phyloP scores from a whole-genome alignment of 2,329 filamentous ascomycete genomes.

The Xylariales sp. region DNA sequence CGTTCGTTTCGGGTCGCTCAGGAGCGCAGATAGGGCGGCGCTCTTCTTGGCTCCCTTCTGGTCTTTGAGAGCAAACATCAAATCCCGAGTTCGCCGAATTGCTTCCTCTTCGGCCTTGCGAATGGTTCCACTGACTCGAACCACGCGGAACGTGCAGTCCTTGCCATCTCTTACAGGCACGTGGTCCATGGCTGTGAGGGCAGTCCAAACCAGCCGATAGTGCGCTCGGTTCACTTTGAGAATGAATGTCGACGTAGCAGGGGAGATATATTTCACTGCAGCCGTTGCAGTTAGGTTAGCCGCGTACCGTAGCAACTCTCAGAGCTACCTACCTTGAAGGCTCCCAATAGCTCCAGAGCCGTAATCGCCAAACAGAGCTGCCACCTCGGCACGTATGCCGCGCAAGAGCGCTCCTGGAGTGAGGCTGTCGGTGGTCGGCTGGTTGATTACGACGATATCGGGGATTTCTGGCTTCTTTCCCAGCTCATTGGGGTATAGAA shows the following conservation, averaged over 20 bases:
- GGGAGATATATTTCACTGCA: constrained; percentile 88
- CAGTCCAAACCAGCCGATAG: constrained; percentile 86
- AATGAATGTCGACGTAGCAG: constrained; percentile 92
- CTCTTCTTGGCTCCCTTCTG: constrained; percentile 19
- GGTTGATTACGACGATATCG: constrained; percentile 68
- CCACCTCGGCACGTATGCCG: constrained; percentile 66
- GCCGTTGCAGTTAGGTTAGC: no score
- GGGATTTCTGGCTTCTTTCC: constrained; percentile 36
- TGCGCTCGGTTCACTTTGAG: constrained; percentile 77
- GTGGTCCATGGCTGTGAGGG: constrained; percentile 72
- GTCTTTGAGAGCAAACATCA: constrained; percentile 64
- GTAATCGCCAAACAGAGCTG: constrained; percentile 80
- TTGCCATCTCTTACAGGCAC: constrained; percentile 58
- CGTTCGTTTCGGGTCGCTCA: constrained; percentile 21
- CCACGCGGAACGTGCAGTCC: constrained; percentile 76
- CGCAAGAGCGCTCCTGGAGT: constrained; percentile 62
- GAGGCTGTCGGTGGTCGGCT: constrained; percentile 71
- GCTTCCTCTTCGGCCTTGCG: constrained; percentile 88
- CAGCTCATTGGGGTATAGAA: constrained; percentile 71
- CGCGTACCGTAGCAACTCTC: no score
- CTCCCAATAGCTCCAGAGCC: constrained; percentile 67
- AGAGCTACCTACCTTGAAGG: constrained; percentile 59
- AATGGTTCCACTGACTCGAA: constrained; percentile 89
- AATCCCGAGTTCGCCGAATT: constrained; percentile 67
- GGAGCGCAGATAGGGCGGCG: constrained; percentile 33